These are phyloP conservation scores for Boletellus ananas DNA, from an alignment of 768 basidiomycete species.

Conservation along the genomic window DNA sequence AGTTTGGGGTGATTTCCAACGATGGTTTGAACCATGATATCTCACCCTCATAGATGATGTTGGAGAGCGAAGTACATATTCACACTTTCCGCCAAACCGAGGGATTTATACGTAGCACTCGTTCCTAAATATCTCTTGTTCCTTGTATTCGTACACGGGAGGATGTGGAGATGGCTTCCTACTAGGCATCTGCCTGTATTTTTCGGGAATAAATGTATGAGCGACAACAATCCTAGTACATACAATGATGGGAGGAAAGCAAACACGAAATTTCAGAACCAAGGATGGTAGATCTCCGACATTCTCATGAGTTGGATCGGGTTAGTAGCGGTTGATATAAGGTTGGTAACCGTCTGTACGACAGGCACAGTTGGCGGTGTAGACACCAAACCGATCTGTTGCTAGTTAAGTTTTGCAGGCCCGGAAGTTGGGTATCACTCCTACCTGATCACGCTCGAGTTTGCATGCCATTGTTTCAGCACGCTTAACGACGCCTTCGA, in stretches of 20 bases:
- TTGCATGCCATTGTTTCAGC: constrained; percentile 86
- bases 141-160: background rate
- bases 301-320: constrained; percentile 81
- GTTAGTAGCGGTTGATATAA: constrained; percentile 84
- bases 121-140: constrained; percentile 16
- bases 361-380: constrained; percentile 42
- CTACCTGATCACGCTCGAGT: constrained; percentile 77
- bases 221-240: constrained; percentile 1
- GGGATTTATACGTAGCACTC: constrained; percentile 51
- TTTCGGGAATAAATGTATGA: constrained; percentile 1
- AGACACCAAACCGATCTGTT: constrained; percentile 20
- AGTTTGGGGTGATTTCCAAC: constrained; percentile 24
- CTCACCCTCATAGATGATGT: constrained; percentile 57
- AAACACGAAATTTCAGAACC: constrained; percentile 51
- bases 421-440: constrained; percentile 1
- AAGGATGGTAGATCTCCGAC: constrained; percentile 81
- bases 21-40: background rate
- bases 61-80: constrained; percentile 64
- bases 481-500: constrained; percentile 71
- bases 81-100: constrained; percentile 74
- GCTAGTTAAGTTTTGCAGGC: constrained; percentile 2
- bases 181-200: background rate
- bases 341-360: constrained; percentile 76
- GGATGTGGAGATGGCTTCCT: background rate
- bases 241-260: background rate